Evolutionary conservation across 495 filamentous ascomycete species (phyloP).

Genomic region (Trichoderma reesei): DNA sequence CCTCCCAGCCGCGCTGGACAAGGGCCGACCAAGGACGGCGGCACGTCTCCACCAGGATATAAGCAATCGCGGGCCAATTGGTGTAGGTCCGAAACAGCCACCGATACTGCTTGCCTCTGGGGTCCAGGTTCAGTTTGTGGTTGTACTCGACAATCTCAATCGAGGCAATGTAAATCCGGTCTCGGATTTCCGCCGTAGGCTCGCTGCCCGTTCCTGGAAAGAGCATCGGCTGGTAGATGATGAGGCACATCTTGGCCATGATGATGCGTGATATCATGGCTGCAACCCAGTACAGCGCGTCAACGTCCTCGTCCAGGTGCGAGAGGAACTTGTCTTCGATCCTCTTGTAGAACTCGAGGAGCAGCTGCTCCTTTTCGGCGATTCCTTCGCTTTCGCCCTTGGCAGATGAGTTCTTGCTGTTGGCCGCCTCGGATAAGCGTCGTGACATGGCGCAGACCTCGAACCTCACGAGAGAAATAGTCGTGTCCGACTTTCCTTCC

Average conservation of each 20-base stretch:
- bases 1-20: constrained; percentile 74
- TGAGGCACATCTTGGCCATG: constrained; percentile 48
- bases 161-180: constrained; percentile 63
- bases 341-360: constrained; percentile 50
- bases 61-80: constrained; percentile 74
- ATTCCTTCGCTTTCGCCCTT: constrained; percentile 28
- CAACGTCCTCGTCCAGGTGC: constrained; percentile 44
- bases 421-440: constrained; percentile 29
- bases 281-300: constrained; percentile 61
- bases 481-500: constrained; percentile 64
- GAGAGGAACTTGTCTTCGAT: constrained; percentile 60
- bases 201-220: constrained; percentile 32
- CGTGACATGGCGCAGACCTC: constrained; percentile 45
- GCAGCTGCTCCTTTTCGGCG: constrained; percentile 52
- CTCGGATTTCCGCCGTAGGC: constrained; percentile 49
- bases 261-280: constrained; percentile 59
- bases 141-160: constrained; percentile 70
- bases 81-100: constrained; percentile 79
- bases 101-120: constrained; percentile 54
- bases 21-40: constrained; percentile 54
- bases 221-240: constrained; percentile 43
- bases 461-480: constrained; percentile 59
- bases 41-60: constrained; percentile 67
- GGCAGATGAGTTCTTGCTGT: constrained; percentile 22
- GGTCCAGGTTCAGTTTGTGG: constrained; percentile 50